Evolutionary conservation across 768 basidiomycete species (phyloP).

Genomic region (Trametes meyenii): DNA sequence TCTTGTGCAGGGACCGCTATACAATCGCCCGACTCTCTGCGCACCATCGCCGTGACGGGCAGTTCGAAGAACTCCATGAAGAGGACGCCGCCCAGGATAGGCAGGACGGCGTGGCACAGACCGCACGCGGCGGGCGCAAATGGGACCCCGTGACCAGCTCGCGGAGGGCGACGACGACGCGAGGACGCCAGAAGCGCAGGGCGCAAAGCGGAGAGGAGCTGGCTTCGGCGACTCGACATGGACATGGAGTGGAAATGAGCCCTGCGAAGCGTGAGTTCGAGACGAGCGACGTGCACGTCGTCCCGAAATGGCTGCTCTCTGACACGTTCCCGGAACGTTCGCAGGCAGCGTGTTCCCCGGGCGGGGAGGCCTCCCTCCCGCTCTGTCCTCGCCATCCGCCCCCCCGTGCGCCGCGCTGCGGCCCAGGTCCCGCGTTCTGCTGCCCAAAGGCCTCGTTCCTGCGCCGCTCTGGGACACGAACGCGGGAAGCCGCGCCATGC

Average conservation of each 20-base stretch:
- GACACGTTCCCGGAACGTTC: conserved; percentile 2
- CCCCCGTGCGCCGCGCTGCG: neutral
- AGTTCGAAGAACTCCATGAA: neutral
- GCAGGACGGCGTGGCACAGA: neutral
- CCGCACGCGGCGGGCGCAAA: neutral
- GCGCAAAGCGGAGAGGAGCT: conserved; percentile 10
- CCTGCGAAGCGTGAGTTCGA: conserved; percentile 7
- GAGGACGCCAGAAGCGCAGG: conserved; percentile 8
- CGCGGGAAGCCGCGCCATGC: conserved; percentile 2
- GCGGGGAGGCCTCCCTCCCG: neutral
- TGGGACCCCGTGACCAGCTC: conserved; percentile 7
- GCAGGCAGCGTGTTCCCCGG: neutral
- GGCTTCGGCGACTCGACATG: conserved; percentile 7
- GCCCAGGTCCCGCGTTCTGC: neutral
- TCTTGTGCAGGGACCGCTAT: neutral
- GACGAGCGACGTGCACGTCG: conserved; percentile 9
- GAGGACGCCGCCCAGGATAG: neutral
- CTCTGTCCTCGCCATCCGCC: conserved; percentile 1
- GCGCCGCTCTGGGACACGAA: conserved; percentile 1
- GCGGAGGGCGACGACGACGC: neutral
- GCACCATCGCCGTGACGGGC: neutral
- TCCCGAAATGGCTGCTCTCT: conserved; percentile 1
- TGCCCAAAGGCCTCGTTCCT: neutral
- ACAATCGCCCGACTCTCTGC: neutral
- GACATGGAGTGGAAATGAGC: conserved; percentile 5